Conservation (phyloP, 805 yeast genomes). For the Barnettozyma sucrosica region DNA sequence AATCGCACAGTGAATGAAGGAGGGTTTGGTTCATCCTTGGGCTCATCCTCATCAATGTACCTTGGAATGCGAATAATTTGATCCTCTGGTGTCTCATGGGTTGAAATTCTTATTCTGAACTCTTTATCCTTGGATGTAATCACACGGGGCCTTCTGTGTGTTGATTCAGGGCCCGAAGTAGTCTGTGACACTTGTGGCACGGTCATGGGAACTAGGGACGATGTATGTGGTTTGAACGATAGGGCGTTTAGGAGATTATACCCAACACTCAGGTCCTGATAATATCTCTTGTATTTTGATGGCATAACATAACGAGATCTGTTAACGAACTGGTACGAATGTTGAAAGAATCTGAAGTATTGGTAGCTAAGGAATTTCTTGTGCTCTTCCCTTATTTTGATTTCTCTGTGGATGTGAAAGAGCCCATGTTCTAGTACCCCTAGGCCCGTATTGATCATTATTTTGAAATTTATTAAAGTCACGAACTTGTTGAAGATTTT, state of each 20-base stretch:
- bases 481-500: constrained; percentile 1
- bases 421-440: constrained; percentile 13
- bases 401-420: constrained; percentile 4
- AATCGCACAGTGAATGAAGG: constrained; percentile 22
- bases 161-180: background rate
- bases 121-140: constrained; percentile 2
- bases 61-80: constrained; percentile 22
- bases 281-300: constrained; percentile 13
- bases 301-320: constrained; percentile 10
- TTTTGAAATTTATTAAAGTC: constrained; percentile 7
- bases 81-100: constrained; percentile 20
- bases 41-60: constrained; percentile 15
- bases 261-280: constrained; percentile 18
- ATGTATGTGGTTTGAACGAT: constrained; percentile 1
- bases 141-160: background rate
- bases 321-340: constrained; percentile 14
- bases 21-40: constrained; percentile 20
- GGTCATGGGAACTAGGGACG: background rate
- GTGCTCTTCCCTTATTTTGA: background rate
- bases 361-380: constrained; percentile 7
- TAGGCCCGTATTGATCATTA: constrained; percentile 17
- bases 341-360: constrained; percentile 14
- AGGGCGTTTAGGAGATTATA: constrained; percentile 18
- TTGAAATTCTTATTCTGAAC: constrained; percentile 15
- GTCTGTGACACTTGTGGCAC: background rate